phyloP scores from a whole-genome alignment of 345 rosid species.

The Moricandia moricandioides region DNA sequence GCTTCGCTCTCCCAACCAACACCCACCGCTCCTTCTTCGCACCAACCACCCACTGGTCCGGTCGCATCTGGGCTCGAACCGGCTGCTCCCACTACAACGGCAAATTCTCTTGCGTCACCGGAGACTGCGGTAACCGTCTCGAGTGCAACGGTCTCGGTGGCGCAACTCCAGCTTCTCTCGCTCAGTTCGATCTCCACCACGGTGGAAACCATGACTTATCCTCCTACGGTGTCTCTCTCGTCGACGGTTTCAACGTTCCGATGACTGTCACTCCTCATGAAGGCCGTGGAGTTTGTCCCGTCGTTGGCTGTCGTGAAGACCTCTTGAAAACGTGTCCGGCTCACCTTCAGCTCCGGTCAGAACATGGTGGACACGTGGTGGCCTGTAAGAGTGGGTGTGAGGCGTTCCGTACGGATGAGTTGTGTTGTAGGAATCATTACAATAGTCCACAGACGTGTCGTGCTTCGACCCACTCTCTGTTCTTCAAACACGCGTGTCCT shows the following conservation, averaged over 20 bases:
- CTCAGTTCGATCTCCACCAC: slow-evolving; percentile 76
- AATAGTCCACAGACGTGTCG: slow-evolving; percentile 76
- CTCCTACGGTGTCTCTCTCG: slow-evolving; percentile 81
- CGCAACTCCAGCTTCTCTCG: slow-evolving; percentile 68
- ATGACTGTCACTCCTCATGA: slow-evolving; percentile 96
- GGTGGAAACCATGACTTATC: slow-evolving; percentile 59
- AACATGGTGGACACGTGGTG: slow-evolving; percentile 59
- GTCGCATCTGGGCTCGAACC: slow-evolving; percentile 93
- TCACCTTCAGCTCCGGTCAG: slow-evolving; percentile 47
- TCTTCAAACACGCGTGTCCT: slow-evolving; percentile 87
- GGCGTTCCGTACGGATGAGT: slow-evolving; percentile 81
- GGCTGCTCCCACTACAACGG: slow-evolving; percentile 51
- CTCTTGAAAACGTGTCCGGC: slow-evolving; percentile 65
- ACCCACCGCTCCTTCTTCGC: slow-evolving; percentile 76
- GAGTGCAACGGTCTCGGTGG: slow-evolving; percentile 92
- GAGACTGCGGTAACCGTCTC: slow-evolving; percentile 70
- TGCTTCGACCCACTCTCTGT: slow-evolving; percentile 62
- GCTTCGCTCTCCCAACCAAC: slow-evolving; percentile 58
- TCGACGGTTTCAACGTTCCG: slow-evolving; percentile 88
- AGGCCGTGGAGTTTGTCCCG: slow-evolving; percentile 82
- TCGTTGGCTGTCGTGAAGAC: slow-evolving; percentile 74
- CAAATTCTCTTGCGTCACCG: slow-evolving; percentile 64
- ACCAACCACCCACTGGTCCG: slow-evolving; percentile 79
- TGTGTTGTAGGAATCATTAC: slow-evolving; percentile 78
- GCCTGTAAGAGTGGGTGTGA: slow-evolving; percentile 91